Conservation (phyloP, 2,329 filamentous ascomycete genomes). For the Phyllosticta citriasiana region DNA sequence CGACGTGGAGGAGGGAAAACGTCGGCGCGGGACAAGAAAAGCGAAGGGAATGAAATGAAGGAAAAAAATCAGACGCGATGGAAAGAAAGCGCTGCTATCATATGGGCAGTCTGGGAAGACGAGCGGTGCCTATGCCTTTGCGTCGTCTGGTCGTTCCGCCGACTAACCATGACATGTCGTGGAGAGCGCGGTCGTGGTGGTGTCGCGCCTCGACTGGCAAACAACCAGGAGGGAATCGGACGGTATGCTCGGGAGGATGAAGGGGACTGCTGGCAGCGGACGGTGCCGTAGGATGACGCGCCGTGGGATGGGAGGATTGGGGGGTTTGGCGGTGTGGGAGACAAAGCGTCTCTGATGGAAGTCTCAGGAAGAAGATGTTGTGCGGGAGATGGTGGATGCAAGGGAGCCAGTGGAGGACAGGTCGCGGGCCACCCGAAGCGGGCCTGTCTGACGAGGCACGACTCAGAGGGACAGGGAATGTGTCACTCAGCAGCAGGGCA, state of each 20-base stretch:
- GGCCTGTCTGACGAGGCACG: conserved; percentile 8
- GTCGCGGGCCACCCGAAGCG: background rate
- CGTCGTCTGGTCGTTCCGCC: conserved; percentile 28
- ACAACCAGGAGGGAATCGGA: conserved; percentile 8
- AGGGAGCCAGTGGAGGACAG: conserved; percentile 2
- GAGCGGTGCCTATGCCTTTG: conserved; percentile 34
- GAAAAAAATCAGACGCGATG: conserved; percentile 11
- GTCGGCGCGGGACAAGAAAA: background rate
- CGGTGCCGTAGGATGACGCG: background rate
- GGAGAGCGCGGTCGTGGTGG: conserved; percentile 9
- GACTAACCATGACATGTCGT: conserved; percentile 30
- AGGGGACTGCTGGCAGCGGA: background rate
- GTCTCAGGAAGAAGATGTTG: conserved; percentile 8
- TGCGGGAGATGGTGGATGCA: conserved; percentile 5
- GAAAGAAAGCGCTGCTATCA: conserved; percentile 9
- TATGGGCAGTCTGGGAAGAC: conserved; percentile 26
- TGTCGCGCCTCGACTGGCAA: conserved; percentile 5
- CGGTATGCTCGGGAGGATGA: background rate
- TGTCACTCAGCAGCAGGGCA: conserved; percentile 8
- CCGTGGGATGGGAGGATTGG: background rate
- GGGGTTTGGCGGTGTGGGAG: conserved; percentile 5
- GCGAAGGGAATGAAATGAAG: conserved; percentile 10
- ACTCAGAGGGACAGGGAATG: conserved; percentile 6
- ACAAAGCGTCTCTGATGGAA: conserved; percentile 7
- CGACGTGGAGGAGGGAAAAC: background rate